Base-by-base conservation (phyloP, 2,329 filamentous ascomycete genomes). In the Colletotrichum kahawae region DNA sequence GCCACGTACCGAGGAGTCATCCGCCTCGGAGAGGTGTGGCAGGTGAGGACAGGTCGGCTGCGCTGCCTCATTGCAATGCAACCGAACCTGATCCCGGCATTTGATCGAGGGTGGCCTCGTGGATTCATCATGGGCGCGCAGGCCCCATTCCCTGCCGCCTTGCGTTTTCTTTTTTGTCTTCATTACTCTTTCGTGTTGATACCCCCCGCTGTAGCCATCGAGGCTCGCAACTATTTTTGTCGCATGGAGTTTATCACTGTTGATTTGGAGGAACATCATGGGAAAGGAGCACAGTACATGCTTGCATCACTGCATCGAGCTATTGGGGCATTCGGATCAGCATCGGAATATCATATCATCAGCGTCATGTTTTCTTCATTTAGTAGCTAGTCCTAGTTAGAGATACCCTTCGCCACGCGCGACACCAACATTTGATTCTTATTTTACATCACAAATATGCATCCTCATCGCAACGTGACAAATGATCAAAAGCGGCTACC, bases 331-430 rank as follows among this genome's bases (percentile, higher is more conserved):
- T 62, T 73, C 10, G 60, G 64, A 76, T 74, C 34, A 68, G 71
- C 43, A 75, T 65, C 69, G 73, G 64, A 63, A 36, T 56, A 75
- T 68, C 54, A 67, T 13, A 59, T 24, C 24, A 69, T 65, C n/a
- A 69, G 64, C 70, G 56, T 65, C 68, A 75, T 64, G 33, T 38
- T 36, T 65, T 75, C 43, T 48, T 43, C 24, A 24, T 51, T 65
- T 63, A 57, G 24, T 66, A 71, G 12, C 57, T 69, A 74, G 64
- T 24, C 64, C 66, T 75, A 75, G 73, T 73, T 62, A 54, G 73
- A 76, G 73, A 76, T 76, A 76, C 73, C 73, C 73, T 75, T 67
- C 73, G 70, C 70, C 70, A 65, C 62, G 70, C 36, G 73, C 70
- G 70, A 74, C 73, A 76, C 13, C 63, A 71, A 69, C 36, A 76